Evolutionary conservation across 2,329 filamentous ascomycete species (phyloP), one percentile per base, ranked within the genome.

Genomic region (Albophoma yamanashiensis): DNA sequence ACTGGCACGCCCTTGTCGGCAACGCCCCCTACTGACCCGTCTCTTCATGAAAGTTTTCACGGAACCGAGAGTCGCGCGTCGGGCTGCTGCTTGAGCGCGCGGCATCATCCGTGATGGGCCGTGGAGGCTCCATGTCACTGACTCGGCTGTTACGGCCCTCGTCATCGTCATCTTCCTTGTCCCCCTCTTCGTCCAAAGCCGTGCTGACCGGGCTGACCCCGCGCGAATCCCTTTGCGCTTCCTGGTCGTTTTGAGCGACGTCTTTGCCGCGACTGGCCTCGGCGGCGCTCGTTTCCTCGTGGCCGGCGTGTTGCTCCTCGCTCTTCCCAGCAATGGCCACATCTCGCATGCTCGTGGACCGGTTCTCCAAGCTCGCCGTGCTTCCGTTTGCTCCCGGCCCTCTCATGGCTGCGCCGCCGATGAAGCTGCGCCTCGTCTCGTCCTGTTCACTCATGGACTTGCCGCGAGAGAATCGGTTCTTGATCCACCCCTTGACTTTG

Each of bases 31-130:
- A 72, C 39, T 63, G 65, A 52, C 73, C 68, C 59, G 86, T 77
- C 63, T 82, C 79, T 72, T 88, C 85, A 56, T 75, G 75, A 64
- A 88, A 88, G 64, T 82, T 79, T 71, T 88, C 85, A 56, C 75
- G 75, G 64, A 88, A 88, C 64, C 76, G 81, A 45, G 84, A 84
- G 62, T 82, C 82, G 58, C 84, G 74, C 5, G 73, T 78, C 0
- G 83, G 82, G 68, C 82, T 86, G 58, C 75, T 76, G 55, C 77
- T 77, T 56, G 75, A 73, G n/a, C 71, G 69, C 25, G 64, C 64
- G 0, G 65, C 67, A 20, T 68, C 65, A 15, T 75, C 74, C 40
- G 64, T 67, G 9, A 79, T 70, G 1, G 67, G 70, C 15, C 68
- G 67, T 1, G 78, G 78, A 11, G 77, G 73, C 31, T 72, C 72